These are phyloP conservation scores for Beauveria pseudobassiana DNA, from an alignment of 2,329 filamentous ascomycete genomes.

Conservation along the genomic window DNA sequence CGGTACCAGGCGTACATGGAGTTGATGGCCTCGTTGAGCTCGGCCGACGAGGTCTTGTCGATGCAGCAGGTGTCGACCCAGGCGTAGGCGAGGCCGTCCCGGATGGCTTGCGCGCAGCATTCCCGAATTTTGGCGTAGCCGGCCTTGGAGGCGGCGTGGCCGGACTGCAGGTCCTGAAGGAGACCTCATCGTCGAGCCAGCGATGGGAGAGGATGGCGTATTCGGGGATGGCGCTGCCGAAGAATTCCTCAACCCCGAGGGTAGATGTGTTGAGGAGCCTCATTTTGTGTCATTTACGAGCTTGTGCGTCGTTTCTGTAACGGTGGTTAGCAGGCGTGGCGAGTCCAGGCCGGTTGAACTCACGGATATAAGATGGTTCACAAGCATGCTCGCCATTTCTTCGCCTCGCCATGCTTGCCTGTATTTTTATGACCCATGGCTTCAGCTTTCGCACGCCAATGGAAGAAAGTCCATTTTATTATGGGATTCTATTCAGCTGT, in stretches of 20 bases:
- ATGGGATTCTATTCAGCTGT: not conserved
- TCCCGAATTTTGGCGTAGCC: conserved; percentile 21
- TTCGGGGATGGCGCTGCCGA: conserved; percentile 9
- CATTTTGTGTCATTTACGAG: not conserved
- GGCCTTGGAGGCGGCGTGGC: not conserved
- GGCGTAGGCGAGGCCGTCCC: conserved; percentile 15
- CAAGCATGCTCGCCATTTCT: not conserved
- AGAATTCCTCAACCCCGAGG: not conserved
- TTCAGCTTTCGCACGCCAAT: not conserved
- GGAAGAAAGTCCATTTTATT: not conserved
- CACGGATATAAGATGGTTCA: not conserved
- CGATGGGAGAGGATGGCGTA: conserved; percentile 31
- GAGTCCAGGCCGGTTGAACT: not conserved
- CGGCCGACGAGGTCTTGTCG: conserved; percentile 6
- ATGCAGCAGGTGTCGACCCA: conserved; percentile 26
- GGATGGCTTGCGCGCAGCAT: conserved; percentile 14
- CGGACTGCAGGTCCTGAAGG: conserved; percentile 19
- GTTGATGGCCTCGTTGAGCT: conserved; percentile 7
- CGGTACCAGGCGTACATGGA: conserved; percentile 20
- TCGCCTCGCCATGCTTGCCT: not conserved
- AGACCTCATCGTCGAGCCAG: conserved; percentile 25
- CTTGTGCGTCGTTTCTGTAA: not conserved
- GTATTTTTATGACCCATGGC: not conserved
- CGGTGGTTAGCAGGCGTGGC: not conserved
- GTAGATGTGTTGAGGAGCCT: not conserved